Conservation (phyloP, 306 rosid genomes). For the Elaeagnus macrophylla region DNA sequence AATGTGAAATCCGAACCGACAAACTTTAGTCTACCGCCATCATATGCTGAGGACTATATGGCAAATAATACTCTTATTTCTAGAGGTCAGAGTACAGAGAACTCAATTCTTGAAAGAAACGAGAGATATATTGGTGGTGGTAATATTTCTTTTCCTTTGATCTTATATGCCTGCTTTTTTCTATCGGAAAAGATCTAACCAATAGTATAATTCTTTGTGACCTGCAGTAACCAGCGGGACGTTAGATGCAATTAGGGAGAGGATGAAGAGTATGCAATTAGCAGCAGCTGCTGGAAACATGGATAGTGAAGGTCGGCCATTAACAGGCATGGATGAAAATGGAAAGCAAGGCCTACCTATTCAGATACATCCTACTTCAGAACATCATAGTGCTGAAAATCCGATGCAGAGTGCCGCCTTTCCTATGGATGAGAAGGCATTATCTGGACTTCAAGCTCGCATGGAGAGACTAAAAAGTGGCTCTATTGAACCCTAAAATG, state of each 20-base stretch:
- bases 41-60: conserved; percentile 74
- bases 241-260: conserved; percentile 86
- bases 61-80: conserved; percentile 39
- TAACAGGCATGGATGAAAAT: conserved; percentile 50
- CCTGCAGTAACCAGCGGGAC: conserved; percentile 82
- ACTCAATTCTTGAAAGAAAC: conserved; percentile 53
- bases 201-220: conserved; percentile 9
- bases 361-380: conserved; percentile 52
- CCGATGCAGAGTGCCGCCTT: conserved; percentile 58
- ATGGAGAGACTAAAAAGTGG: conserved; percentile 99
- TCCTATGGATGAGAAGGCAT: conserved; percentile 91
- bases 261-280: conserved; percentile 93
- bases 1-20: conserved; percentile 72
- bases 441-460: conserved; percentile 96
- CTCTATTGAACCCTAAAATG: conserved; percentile 43
- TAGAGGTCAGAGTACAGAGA: conserved; percentile 61
- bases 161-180: background rate
- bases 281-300: conserved; percentile 67
- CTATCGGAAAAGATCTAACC: conserved; percentile 10
- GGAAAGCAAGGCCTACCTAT: conserved; percentile 40
- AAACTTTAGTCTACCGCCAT: conserved; percentile 63
- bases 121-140: conserved; percentile 86
- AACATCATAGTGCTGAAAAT: conserved; percentile 39
- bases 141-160: conserved; percentile 18
- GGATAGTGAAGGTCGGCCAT: conserved; percentile 54